Conservation (phyloP, 2,329 filamentous ascomycete species). For the Fusarium miscanthi region DNA sequence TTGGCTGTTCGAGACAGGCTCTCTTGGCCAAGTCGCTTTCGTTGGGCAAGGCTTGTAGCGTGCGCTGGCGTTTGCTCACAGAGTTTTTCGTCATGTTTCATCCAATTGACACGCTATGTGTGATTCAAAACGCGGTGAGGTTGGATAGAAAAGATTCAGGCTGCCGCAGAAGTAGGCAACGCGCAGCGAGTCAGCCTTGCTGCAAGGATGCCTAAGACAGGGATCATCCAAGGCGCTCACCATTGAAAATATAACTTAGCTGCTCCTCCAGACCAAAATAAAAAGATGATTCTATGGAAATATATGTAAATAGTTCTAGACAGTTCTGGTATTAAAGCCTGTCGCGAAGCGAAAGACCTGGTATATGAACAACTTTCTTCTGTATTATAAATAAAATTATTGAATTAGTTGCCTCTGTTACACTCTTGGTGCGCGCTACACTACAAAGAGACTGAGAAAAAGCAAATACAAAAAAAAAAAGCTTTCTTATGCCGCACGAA, state of each 20-base stretch:
- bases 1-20: neutral
- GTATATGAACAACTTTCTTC: too few relatives aligned
- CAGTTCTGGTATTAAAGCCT: too few relatives aligned
- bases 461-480: too few relatives aligned
- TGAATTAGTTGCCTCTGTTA: too few relatives aligned
- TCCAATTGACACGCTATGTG: too few relatives aligned
- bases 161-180: neutral
- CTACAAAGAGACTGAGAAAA: too few relatives aligned
- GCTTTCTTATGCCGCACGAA: neutral
- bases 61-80: neutral
- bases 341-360: too few relatives aligned
- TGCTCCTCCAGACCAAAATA: neutral
- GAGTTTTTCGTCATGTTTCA: neutral
- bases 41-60: rapidly evolving
- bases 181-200: neutral
- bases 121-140: neutral
- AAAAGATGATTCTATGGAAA: rapidly evolving
- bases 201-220: neutral
- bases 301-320: too few relatives aligned
- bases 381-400: too few relatives aligned
- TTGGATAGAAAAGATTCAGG: neutral
- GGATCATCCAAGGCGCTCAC: neutral
- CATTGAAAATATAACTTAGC: rapidly evolving
- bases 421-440: too few relatives aligned
- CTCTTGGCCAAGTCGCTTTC: neutral